Evolutionary conservation across 1,284 basidiomycete species (phyloP).

Genomic region (Rhodotorula sp.): DNA sequence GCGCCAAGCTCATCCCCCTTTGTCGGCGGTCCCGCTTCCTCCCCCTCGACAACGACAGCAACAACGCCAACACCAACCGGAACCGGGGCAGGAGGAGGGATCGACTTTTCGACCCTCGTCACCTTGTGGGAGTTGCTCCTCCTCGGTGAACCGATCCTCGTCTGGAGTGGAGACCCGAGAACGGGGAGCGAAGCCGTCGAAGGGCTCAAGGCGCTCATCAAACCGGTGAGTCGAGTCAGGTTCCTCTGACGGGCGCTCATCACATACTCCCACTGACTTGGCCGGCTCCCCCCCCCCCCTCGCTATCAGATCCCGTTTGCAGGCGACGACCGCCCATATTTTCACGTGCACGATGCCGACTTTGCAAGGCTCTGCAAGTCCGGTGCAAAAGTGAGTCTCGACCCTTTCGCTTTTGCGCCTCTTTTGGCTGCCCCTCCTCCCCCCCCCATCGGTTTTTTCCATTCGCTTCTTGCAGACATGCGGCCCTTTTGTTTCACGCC

Average conservation of each 20-base stretch:
- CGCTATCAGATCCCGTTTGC: slow-evolving; percentile 68
- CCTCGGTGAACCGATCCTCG: slow-evolving; percentile 79
- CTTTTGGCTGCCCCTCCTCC: too few relatives aligned
- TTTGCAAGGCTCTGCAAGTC: slow-evolving; percentile 72
- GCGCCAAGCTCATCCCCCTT: too few relatives aligned
- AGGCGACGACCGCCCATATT: slow-evolving; percentile 85
- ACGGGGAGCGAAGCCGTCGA: slow-evolving; percentile 74
- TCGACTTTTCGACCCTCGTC: slow-evolving; percentile 55
- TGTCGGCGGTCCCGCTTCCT: too few relatives aligned
- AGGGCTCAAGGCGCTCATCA: slow-evolving; percentile 73
- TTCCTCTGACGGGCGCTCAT: too few relatives aligned
- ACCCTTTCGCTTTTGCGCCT: too few relatives aligned
- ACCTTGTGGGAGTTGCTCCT: slow-evolving; percentile 90
- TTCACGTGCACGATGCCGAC: slow-evolving; percentile 92
- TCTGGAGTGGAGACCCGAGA: slow-evolving; percentile 77
- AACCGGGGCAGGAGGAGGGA: slow-evolving; percentile 1
- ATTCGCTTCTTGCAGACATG: too few relatives aligned
- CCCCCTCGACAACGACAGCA: too few relatives aligned
- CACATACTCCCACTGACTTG: too few relatives aligned
- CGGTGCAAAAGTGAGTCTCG: slow-evolving; percentile 47
- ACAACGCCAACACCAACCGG: too few relatives aligned
- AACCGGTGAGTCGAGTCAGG: slow-evolving; percentile 57
- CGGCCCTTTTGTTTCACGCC: too few relatives aligned
- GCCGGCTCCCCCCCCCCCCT: too few relatives aligned
- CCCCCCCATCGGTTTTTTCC: too few relatives aligned